These are phyloP conservation scores for Rubia peregrina DNA, from an alignment of 305 asterid genomes.

Conservation along the genomic window DNA sequence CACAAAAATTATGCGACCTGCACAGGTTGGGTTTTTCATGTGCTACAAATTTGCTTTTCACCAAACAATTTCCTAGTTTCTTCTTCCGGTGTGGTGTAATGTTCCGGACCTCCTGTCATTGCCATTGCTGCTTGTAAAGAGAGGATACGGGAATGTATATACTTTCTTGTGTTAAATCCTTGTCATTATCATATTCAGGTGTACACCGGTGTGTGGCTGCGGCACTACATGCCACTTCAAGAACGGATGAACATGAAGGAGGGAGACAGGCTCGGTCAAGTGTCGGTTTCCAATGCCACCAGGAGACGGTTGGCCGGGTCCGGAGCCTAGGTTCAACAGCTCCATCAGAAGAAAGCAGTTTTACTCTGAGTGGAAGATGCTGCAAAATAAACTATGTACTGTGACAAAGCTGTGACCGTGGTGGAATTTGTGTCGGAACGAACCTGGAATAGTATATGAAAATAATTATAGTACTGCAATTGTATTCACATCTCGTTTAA, in stretches of 20 bases:
- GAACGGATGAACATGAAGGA: slow-evolving; percentile 45
- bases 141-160: no score
- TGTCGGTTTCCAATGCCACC: slow-evolving; percentile 82
- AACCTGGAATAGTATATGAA: not conserved
- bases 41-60: not conserved
- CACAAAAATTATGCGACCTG: slow-evolving; percentile 98
- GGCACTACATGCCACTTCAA: slow-evolving; percentile 60
- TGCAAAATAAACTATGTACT: slow-evolving; percentile 1
- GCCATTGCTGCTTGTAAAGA: no score
- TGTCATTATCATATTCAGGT: slow-evolving; percentile 41
- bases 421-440: not conserved
- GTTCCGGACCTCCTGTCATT: not conserved
- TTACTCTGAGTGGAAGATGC: not conserved
- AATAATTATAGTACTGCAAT: not conserved
- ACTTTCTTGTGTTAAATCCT: not conserved
- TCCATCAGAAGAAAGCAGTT: not conserved
- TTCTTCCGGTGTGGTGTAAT: not conserved
- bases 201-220: slow-evolving; percentile 87
- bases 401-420: not conserved
- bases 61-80: not conserved
- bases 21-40: slow-evolving; percentile 46
- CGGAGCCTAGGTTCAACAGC: slow-evolving; percentile 35
- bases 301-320: slow-evolving; percentile 88
- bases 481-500: not conserved
- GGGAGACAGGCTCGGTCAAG: slow-evolving; percentile 73